Conservation (phyloP, 306 rosid species). For the Corylus avellana region DNA sequence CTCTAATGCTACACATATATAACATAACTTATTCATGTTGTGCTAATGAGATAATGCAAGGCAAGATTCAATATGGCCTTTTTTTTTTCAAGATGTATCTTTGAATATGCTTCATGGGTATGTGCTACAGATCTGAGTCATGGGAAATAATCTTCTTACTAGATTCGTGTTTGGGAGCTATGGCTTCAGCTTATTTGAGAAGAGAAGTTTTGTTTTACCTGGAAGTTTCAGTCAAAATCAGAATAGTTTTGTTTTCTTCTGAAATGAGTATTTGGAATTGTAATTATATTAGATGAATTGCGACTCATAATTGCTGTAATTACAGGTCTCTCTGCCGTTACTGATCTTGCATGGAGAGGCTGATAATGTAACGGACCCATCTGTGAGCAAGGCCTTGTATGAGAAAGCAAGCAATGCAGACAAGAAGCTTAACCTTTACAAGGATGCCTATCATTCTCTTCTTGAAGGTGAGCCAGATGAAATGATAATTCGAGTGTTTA, state of each 20-base stretch:
- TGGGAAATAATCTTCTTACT: background rate
- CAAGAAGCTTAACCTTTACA: conserved; percentile 73
- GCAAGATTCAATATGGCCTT: background rate
- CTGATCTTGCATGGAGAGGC: conserved; percentile 88
- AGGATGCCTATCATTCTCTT: conserved; percentile 77
- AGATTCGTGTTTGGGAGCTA: background rate
- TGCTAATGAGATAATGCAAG: background rate
- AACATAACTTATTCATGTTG: background rate
- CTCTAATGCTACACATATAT: background rate
- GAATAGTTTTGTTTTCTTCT: background rate
- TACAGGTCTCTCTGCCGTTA: conserved; percentile 78
- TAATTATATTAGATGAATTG: background rate
- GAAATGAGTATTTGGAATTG: background rate
- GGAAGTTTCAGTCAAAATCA: background rate
- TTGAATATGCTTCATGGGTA: background rate
- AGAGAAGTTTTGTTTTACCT: background rate
- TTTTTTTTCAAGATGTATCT: background rate
- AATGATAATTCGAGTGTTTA: conserved; percentile 48
- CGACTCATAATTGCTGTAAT: conserved; percentile 11
- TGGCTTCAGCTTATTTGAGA: background rate
- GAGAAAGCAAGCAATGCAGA: conserved; percentile 77
- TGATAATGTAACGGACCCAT: conserved; percentile 85
- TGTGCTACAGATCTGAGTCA: background rate
- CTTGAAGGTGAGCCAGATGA: conserved; percentile 98
- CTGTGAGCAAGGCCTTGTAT: conserved; percentile 80